Base-by-base conservation (phyloP, 768 basidiomycete genomes). In the Suillus hirtellus region DNA sequence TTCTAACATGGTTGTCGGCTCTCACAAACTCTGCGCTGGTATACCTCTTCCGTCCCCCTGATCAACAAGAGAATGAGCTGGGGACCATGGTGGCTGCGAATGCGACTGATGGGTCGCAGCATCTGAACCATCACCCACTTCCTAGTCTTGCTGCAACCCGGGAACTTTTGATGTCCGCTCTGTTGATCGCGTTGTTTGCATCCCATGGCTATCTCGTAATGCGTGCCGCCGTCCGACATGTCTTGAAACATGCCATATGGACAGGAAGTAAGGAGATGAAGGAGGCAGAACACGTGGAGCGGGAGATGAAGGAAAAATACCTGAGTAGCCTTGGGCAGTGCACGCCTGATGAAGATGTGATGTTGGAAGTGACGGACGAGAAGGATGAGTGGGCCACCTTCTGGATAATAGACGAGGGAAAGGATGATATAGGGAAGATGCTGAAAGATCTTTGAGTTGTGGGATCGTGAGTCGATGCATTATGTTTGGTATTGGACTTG, bases 11-110 rank as follows among this genome's bases (percentile, higher is more conserved):
- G 95, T 79, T 96, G 59, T 88, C 89, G 4, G 89, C 95, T 0
- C 79, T 98, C 37, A 93, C 89, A 35, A 97, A 96, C 75, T 83
- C 93, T 0, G 90, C 95, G 8, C 86, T 99, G 60, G 90, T 96
- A 58, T 95, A 93, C 78, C 86, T 97, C 67, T 96, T 97, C 82
- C 86, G 83, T 15, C 86, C 89, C 38, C 71, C 73, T 27, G 67
- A 70, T 42, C 73, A 72, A 1, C 66, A 50, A 17, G 35, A 56
- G 42, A 35, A 50, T 49, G 47, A 63, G 1, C 4, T 46, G 15
- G 56, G 34, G 8, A 34, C 27, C 56, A 27, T 27, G 24, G 34
- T 56, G 63, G 14, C 40, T 35, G 42, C 50, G n/a, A 55, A 46
- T n/a, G 55, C 55, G 27, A 65, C 64, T 37, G 62, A 54, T 1